phyloP scores from a whole-genome alignment of 768 basidiomycete species.

The Ramaria sp. region DNA sequence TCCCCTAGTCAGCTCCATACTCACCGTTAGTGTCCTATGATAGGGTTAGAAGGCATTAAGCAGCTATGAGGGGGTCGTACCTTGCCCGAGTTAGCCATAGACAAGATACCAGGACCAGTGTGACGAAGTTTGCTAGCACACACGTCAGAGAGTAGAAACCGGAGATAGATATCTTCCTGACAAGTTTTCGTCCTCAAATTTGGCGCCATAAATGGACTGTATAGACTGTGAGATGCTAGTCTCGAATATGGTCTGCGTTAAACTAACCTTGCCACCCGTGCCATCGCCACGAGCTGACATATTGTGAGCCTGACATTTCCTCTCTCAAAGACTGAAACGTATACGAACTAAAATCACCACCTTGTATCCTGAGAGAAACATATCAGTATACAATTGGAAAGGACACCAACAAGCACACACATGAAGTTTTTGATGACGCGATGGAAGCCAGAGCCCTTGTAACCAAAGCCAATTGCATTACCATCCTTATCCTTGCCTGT shows the following conservation, averaged over 20 bases:
- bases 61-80: constrained; percentile 8
- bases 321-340: background rate
- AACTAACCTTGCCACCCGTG: constrained; percentile 77
- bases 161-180: constrained; percentile 24
- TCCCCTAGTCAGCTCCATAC: background rate
- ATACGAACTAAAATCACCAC: constrained; percentile 84
- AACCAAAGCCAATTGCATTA: constrained; percentile 72
- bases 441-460: constrained; percentile 95
- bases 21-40: constrained; percentile 87
- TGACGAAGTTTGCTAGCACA: constrained; percentile 82
- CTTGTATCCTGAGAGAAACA: constrained; percentile 68
- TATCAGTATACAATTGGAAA: background rate
- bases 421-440: constrained; percentile 93
- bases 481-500: constrained; percentile 78
- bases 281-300: constrained; percentile 68
- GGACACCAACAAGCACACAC: constrained; percentile 24
- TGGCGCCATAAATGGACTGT: constrained; percentile 83
- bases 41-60: background rate
- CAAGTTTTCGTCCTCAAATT: constrained; percentile 96
- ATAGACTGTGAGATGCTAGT: background rate
- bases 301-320: background rate
- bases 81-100: constrained; percentile 79
- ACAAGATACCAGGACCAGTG: constrained; percentile 75
- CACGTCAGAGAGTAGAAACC: constrained; percentile 4
- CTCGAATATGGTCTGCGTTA: constrained; percentile 3